Evolutionary conservation across 305 asterid genomes (phyloP).

Genomic region (Coffea humblotiana): DNA sequence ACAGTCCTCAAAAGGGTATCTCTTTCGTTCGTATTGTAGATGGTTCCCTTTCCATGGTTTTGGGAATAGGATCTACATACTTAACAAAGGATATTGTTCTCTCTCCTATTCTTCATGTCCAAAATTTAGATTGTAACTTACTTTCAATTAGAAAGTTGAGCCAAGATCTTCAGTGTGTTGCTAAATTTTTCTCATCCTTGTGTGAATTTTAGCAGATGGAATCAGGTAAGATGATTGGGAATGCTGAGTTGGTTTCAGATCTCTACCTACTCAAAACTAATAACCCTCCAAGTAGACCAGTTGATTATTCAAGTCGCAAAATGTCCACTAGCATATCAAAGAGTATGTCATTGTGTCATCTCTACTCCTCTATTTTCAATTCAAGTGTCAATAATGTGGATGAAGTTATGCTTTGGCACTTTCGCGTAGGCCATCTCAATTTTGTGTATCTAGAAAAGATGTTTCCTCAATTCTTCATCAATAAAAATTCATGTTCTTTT

Average conservation of each 20-base stretch:
- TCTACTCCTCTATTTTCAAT: neutral
- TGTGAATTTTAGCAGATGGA: slow-evolving; percentile 9
- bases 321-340: neutral
- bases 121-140: slow-evolving; percentile 12
- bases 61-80: neutral
- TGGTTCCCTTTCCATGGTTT: slow-evolving; percentile 1
- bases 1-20: neutral
- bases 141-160: neutral
- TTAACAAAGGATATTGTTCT: neutral
- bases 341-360: too few species aligned
- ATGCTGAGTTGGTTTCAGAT: neutral
- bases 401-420: slow-evolving; percentile 7
- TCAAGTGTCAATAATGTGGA: neutral
- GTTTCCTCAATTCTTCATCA: neutral
- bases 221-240: slow-evolving; percentile 7
- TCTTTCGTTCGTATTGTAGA: neutral
- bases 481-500: neutral
- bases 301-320: neutral
- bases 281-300: neutral
- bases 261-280: neutral
- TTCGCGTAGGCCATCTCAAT: neutral
- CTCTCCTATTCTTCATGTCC: neutral
- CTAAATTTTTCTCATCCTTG: neutral
- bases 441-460: slow-evolving; percentile 5
- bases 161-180: neutral